Evolutionary conservation across 2,329 filamentous ascomycete species (phyloP).

Genomic region (Cadophora sp.): DNA sequence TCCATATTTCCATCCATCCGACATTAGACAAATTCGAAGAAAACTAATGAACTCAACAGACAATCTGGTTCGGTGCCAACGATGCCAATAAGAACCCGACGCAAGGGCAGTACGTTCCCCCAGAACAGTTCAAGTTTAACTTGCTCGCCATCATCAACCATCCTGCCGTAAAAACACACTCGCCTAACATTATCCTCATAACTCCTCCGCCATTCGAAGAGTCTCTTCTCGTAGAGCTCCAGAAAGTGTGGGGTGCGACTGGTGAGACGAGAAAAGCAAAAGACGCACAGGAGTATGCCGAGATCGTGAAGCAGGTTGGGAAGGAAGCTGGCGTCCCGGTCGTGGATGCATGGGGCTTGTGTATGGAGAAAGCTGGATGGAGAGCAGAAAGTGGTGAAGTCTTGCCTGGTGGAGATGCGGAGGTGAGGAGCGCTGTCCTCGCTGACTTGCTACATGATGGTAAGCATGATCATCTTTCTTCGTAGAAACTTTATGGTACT

Average conservation of each 20-base stretch:
- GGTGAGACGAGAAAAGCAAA: conserved; percentile 44
- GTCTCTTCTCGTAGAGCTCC: conserved; percentile 55
- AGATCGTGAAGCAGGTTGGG: conserved; percentile 65
- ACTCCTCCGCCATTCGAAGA: conserved; percentile 87
- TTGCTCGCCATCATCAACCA: conserved; percentile 75
- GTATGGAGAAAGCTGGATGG: conserved; percentile 70
- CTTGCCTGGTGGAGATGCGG: conserved; percentile 28
- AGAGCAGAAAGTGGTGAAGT: conserved; percentile 21
- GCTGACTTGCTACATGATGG: conserved; percentile 33
- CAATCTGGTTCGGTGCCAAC: conserved; percentile 85
- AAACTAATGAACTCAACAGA: conserved; percentile 19
- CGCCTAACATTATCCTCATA: conserved; percentile 75
- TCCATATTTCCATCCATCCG: background rate
- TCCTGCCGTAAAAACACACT: conserved; percentile 70
- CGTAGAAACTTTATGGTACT: background rate
- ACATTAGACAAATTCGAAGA: background rate
- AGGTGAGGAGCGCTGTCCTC: conserved; percentile 31
- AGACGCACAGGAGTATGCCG: conserved; percentile 63
- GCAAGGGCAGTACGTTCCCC: conserved; percentile 73
- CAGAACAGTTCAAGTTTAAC: conserved; percentile 76
- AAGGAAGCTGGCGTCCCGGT: conserved; percentile 57
- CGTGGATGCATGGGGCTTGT: conserved; percentile 78
- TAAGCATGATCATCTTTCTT: conserved; percentile 14
- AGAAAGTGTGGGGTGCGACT: conserved; percentile 52
- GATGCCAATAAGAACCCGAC: conserved; percentile 73